Evolutionary conservation across 345 rosid genomes (phyloP), one percentile per base, ranked within the genome.

Genomic region (Clarkia xantiana): DNA sequence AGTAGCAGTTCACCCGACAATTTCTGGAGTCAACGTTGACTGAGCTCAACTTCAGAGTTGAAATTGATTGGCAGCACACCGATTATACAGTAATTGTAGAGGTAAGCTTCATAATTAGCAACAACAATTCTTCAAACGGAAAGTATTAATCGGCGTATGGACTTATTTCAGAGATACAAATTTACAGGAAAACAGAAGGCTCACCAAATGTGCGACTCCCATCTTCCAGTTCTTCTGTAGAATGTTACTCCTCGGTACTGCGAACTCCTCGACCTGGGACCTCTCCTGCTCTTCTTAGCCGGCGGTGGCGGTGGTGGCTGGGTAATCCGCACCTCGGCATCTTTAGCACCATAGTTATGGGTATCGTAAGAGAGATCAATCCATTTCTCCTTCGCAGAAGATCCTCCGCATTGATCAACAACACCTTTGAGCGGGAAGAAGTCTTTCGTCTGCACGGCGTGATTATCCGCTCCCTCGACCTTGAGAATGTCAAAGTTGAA

Each of bases 141-240:
- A 29, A 49, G 1, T 18, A 19, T 19, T 29, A 18, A 29, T 22
- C 19, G 42, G 15, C 18, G 20, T 16, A n/a, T 3, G 23, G 17
- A n/a, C 13, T 23, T 23, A 25, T 29, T 25, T 18, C 18, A 49
- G 13, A 29, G 16, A 23, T 40, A 25, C 19, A 12, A 42, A 15
- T 41, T 44, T 43, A 12, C 36, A 5, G 5, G 1, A 42, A 48
- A 10, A 14, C 10, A 18, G 23, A 40, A 52, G 2, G 18, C 47
- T 20, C 40, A 89, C 97, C 97, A 90, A 45, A 90, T 90, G 73
- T 90, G 97, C 15, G 97, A 90, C 59, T 86, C 97, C 97, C 97
- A 90, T 50, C 97, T 59, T 15, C 97, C 95, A 14, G 97, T 90
- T 55, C 97, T 81, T 59, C 97, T 59, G 14, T 90, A 90, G 55